These are phyloP conservation scores for Podila horticola DNA, from an alignment of 192 early-diverging fungal species.

Conservation along the genomic window DNA sequence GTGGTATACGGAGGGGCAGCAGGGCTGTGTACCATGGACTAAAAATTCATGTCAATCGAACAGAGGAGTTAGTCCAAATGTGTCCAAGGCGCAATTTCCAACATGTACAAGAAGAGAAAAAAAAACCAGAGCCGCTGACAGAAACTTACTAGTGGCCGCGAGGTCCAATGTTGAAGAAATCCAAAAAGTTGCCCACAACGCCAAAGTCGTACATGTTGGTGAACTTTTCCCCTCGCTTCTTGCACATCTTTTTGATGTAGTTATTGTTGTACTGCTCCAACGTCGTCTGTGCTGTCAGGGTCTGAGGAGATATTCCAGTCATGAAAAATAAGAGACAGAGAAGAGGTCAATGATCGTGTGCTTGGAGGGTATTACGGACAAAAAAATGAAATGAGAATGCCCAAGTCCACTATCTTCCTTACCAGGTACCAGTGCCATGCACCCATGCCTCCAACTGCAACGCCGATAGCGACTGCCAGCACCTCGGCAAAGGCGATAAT, in stretches of 20 bases:
- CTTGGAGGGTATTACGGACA: background rate
- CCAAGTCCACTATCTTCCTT: conserved; percentile 8
- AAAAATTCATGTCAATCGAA: background rate
- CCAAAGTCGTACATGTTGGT: conserved; percentile 59
- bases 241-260: conserved; percentile 59
- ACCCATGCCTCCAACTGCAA: conserved; percentile 64
- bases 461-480: conserved; percentile 62
- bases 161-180: conserved; percentile 65
- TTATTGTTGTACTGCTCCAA: conserved; percentile 71
- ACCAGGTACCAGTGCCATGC: conserved; percentile 70
- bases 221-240: conserved; percentile 59
- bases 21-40: conserved; percentile 64
- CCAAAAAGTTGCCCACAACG: conserved; percentile 47
- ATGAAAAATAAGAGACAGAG: background rate
- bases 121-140: background rate
- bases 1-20: conserved; percentile 60
- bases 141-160: conserved; percentile 51
- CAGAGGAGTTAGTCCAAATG: background rate
- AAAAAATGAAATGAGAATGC: background rate
- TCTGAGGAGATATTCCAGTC: conserved; percentile 28
- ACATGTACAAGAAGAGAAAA: background rate
- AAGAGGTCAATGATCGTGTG: background rate
- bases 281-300: conserved; percentile 67
- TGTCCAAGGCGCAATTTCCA: background rate
- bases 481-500: conserved; percentile 61